Evolutionary conservation across 2,329 filamentous ascomycete genomes (phyloP).

Genomic region (Escovopsis sp.): DNA sequence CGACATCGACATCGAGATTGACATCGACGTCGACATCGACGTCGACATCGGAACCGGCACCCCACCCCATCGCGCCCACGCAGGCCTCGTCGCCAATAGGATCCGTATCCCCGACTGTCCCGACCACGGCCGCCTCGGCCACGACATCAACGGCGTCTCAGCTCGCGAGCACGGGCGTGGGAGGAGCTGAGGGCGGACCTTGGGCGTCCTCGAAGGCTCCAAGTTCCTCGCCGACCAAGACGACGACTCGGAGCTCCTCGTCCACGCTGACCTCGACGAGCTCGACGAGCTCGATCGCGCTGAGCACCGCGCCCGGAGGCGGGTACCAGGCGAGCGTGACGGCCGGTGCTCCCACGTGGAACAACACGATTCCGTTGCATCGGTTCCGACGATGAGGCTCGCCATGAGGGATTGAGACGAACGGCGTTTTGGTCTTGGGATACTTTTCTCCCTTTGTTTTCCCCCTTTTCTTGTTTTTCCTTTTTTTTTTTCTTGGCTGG

Average conservation of each 20-base stretch:
- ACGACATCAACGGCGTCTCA: not conserved
- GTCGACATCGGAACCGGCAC: not conserved
- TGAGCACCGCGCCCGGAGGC: slow-evolving; percentile 29
- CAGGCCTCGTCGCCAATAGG: too few species aligned
- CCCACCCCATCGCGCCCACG: not conserved
- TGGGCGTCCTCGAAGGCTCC: slow-evolving; percentile 5
- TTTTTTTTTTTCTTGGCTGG: too few species aligned
- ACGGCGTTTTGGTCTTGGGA: too few species aligned
- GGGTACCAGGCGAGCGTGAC: too few species aligned
- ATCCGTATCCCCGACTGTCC: not conserved
- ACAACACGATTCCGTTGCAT: slow-evolving; percentile 16
- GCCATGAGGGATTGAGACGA: too few species aligned
- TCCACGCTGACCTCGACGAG: slow-evolving; percentile 9
- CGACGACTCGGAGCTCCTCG: not conserved
- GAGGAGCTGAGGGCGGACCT: not conserved
- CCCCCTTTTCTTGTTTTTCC: too few species aligned
- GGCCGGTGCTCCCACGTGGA: slow-evolving; percentile 21
- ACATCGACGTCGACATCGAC: not conserved
- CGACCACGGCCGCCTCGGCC: slow-evolving; percentile 2
- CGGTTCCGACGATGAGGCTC: not conserved
- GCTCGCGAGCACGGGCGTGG: not conserved
- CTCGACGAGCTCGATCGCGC: slow-evolving; percentile 18
- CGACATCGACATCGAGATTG: not conserved
- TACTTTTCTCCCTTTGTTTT: too few species aligned
- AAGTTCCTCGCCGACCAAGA: slow-evolving; percentile 3